phyloP scores from a whole-genome alignment of 2,329 filamentous ascomycete genomes.

The Talaromyces sp. region DNA sequence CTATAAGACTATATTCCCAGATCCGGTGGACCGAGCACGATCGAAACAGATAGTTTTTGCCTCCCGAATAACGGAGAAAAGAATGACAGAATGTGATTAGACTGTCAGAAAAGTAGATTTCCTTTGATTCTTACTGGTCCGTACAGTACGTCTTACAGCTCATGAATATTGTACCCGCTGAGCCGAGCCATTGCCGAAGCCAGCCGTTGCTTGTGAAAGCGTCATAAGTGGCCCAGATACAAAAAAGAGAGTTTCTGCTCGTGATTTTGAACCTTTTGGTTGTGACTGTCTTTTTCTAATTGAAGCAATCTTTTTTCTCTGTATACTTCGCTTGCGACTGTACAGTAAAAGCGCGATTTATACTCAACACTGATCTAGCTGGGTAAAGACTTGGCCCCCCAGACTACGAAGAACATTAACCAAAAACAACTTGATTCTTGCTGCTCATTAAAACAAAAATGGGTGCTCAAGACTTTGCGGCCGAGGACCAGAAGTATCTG shows the following conservation, averaged over 20 bases:
- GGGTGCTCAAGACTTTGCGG: slow-evolving; percentile 37
- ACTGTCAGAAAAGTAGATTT: background rate
- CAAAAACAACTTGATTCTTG: background rate
- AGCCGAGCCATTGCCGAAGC: slow-evolving; percentile 36
- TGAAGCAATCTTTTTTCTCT: background rate
- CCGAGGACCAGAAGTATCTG: slow-evolving; percentile 70
- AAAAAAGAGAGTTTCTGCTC: slow-evolving; percentile 3
- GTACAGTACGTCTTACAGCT: background rate
- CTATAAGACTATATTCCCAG: background rate
- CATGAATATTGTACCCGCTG: slow-evolving; percentile 25
- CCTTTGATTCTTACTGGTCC: slow-evolving; percentile 19
- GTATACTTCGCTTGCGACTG: background rate
- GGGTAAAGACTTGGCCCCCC: background rate
- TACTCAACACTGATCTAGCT: background rate
- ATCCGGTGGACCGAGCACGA: background rate
- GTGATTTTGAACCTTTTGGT: slow-evolving; percentile 14
- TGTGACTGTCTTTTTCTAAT: slow-evolving; percentile 10
- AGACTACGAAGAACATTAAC: background rate
- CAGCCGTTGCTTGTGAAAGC: slow-evolving; percentile 23
- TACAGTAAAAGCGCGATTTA: background rate
- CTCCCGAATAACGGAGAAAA: background rate
- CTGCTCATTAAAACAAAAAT: slow-evolving; percentile 8
- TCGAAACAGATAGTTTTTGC: background rate
- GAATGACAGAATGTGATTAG: background rate
- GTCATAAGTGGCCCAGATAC: slow-evolving; percentile 21